phyloP scores from a whole-genome alignment of 257 asterid species.

The Nicotiana sylvestris region DNA sequence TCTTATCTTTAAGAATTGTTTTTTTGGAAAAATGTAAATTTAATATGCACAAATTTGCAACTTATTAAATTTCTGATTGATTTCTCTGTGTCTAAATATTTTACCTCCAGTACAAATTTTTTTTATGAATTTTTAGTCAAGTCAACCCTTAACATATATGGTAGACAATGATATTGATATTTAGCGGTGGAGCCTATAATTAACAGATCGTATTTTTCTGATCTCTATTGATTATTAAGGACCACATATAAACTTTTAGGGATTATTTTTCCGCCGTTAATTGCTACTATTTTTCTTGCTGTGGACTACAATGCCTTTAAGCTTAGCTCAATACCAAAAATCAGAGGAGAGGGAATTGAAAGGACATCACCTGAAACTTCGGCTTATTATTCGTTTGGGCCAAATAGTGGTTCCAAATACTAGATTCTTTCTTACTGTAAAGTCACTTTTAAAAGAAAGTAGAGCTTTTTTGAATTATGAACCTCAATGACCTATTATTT shows the following conservation, averaged over 20 bases:
- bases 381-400: neutral
- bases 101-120: neutral
- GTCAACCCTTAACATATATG: neutral
- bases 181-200: too few relatives aligned
- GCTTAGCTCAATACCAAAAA: neutral
- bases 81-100: neutral
- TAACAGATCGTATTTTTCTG: too few relatives aligned
- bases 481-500: neutral
- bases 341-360: neutral
- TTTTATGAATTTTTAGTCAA: too few relatives aligned
- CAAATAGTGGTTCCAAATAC: neutral
- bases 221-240: neutral
- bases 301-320: neutral
- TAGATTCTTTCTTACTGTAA: neutral
- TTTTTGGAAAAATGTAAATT: neutral
- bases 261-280: too few relatives aligned
- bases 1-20: neutral
- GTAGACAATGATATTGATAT: too few relatives aligned
- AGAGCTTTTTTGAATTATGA: neutral
- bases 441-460: neutral
- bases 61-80: neutral
- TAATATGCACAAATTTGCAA: neutral
- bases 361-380: neutral
- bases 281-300: neutral
- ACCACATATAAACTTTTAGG: neutral